Conservation (phyloP, 202 grass and related monocot species). For the Tripidium arundinaceum region DNA sequence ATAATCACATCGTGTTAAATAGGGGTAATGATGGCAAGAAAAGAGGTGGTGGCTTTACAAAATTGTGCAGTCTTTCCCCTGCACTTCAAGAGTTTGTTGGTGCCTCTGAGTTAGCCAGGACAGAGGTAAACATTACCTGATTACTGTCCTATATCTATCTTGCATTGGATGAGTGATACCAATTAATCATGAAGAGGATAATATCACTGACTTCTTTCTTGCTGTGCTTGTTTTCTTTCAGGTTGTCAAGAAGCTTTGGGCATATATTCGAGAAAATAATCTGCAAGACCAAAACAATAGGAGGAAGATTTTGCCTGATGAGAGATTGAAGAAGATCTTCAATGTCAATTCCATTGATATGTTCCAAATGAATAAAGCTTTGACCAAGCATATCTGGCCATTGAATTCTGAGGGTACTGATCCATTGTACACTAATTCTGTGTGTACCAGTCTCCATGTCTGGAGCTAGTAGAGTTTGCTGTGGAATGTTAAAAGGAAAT, state of each 20-base stretch:
- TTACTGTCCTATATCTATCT: background rate
- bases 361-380: conserved; percentile 99
- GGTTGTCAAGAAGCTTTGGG: conserved; percentile 96
- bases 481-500: background rate
- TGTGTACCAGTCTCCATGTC: conserved; percentile 2
- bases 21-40: conserved; percentile 68
- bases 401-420: conserved; percentile 62
- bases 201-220: conserved; percentile 7
- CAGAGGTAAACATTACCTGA: conserved; percentile 64
- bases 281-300: conserved; percentile 88
- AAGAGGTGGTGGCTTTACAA: conserved; percentile 89
- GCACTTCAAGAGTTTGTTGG: conserved; percentile 82
- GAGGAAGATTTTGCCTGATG: conserved; percentile 83
- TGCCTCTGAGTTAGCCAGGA: conserved; percentile 86
- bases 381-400: conserved; percentile 96
- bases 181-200: conserved; percentile 5
- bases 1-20: conserved; percentile 33
- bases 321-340: conserved; percentile 67
- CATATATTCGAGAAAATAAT: conserved; percentile 79
- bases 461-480: conserved; percentile 7
- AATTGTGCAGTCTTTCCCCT: conserved; percentile 84
- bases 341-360: conserved; percentile 91
- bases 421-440: background rate
- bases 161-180: conserved; percentile 13
- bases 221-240: conserved; percentile 41